Conservation (phyloP, 257 asterid genomes). For the Prunella vulgaris region DNA sequence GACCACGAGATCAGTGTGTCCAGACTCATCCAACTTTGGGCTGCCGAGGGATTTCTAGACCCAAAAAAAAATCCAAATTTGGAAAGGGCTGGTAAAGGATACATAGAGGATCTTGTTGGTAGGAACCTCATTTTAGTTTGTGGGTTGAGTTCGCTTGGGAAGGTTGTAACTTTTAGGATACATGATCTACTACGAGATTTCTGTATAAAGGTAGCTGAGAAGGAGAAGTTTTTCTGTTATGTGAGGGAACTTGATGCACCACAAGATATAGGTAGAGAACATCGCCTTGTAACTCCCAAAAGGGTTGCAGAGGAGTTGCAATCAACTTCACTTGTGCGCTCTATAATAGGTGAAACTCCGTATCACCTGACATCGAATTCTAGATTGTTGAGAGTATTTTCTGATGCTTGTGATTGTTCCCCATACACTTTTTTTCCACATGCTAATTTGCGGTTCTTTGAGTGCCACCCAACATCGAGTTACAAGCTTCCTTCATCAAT, state of each 20-base stretch:
- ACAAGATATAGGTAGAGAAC: not conserved
- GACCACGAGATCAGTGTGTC: not conserved
- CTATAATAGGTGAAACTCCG: not conserved
- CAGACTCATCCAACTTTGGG: not conserved
- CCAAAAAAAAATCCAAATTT: not conserved
- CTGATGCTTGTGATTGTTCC: not conserved
- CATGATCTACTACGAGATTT: not conserved
- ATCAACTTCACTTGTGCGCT: not conserved
- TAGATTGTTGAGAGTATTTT: not conserved
- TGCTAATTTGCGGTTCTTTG: conserved; percentile 1
- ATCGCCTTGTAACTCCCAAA: not conserved
- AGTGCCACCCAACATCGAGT: not conserved
- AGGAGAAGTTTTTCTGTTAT: not conserved
- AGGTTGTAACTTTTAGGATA: not conserved
- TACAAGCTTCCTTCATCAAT: not conserved
- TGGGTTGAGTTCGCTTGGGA: not conserved
- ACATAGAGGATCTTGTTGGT: not conserved
- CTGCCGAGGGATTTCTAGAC: not conserved
- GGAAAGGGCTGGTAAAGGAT: not conserved
- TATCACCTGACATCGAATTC: not conserved
- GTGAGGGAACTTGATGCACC: not conserved
- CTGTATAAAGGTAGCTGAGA: not conserved
- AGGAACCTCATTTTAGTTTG: not conserved
- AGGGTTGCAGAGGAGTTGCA: not conserved
- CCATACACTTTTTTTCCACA: not conserved